Conservation (phyloP, 2,329 filamentous ascomycete genomes). For the Didymosphaeria variabile region DNA sequence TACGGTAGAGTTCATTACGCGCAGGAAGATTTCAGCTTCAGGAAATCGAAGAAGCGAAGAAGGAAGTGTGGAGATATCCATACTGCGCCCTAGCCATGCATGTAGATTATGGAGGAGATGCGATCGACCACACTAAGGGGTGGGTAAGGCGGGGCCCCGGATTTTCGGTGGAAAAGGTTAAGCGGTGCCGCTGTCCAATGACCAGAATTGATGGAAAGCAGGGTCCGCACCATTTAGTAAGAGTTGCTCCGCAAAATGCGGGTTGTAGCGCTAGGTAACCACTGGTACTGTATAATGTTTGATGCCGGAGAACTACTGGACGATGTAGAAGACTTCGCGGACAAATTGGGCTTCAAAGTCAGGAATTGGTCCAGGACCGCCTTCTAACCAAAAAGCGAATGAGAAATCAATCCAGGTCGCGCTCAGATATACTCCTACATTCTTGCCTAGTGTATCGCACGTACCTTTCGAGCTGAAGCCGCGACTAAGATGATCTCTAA, state of each 20-base stretch:
- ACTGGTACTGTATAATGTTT: too few species aligned
- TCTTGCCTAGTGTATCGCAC: constrained; percentile 58
- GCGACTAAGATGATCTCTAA: constrained; percentile 56
- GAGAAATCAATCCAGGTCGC: constrained; percentile 54
- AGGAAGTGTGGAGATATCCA: neutral
- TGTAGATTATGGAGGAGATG: neutral
- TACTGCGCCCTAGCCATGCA: neutral
- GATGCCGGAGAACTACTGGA: neutral
- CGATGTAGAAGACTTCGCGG: neutral
- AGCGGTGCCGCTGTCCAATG: neutral
- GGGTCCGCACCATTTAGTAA: neutral
- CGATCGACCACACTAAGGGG: neutral
- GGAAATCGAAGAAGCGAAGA: constrained; percentile 1
- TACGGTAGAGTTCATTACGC: neutral
- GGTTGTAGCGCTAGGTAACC: too few species aligned
- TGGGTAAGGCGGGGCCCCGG: constrained; percentile 8
- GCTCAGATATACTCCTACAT: constrained; percentile 55
- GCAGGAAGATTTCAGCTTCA: neutral
- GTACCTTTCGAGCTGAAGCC: constrained; percentile 52
- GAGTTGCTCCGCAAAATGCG: neutral
- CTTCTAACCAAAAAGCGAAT: constrained; percentile 52
- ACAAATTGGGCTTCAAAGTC: neutral
- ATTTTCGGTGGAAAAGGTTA: constrained; percentile 14
- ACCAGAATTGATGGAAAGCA: neutral
- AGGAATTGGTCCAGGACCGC: constrained; percentile 25